These are phyloP conservation scores for Vitis riparia DNA, from an alignment of 164 flowering plant genomes.

Conservation along the genomic window DNA sequence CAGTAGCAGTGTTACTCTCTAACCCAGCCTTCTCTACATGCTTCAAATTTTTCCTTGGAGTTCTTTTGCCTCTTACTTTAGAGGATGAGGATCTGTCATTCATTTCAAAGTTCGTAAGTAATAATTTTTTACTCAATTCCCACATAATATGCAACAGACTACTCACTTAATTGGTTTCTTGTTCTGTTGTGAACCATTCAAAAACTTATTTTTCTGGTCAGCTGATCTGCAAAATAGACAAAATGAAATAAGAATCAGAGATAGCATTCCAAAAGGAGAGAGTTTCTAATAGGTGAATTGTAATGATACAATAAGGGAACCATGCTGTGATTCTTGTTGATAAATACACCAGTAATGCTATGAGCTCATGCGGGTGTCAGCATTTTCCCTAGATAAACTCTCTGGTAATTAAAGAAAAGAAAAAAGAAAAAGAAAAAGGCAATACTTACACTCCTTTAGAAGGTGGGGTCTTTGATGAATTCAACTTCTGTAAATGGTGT, in stretches of 20 bases:
- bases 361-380: not conserved
- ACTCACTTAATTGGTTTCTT: constrained; percentile 51
- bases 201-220: constrained; percentile 33
- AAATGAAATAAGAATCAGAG: not conserved
- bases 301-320: not conserved
- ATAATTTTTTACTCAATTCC: not conserved
- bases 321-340: not conserved
- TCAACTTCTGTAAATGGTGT: constrained; percentile 40
- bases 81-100: constrained; percentile 28
- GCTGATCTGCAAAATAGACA: constrained; percentile 36
- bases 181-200: constrained; percentile 24
- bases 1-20: constrained; percentile 10
- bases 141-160: constrained; percentile 4
- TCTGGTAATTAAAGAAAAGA: not conserved
- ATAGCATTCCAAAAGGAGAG: not conserved
- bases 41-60: constrained; percentile 46
- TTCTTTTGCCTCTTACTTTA: constrained; percentile 50
- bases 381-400: not conserved
- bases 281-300: not conserved
- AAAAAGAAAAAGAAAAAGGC: not conserved
- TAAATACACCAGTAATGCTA: not conserved
- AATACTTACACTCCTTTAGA: constrained; percentile 48
- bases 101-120: constrained; percentile 5
- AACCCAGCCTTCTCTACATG: constrained; percentile 21
- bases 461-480: constrained; percentile 29